Evolutionary conservation across 768 basidiomycete genomes (phyloP).

Genomic region (Agaricus subrufescens): DNA sequence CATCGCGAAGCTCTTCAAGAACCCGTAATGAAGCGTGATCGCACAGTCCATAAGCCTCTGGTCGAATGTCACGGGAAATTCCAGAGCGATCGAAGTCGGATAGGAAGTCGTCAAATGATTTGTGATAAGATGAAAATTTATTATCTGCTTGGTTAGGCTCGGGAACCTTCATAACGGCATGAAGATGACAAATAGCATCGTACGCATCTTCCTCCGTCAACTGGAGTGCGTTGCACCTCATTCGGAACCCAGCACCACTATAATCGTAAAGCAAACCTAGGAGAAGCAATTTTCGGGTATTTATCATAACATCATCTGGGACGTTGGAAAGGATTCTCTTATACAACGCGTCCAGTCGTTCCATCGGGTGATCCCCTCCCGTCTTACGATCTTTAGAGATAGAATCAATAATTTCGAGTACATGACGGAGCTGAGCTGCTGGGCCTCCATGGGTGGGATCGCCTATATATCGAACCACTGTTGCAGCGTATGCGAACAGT

Average conservation of each 20-base stretch:
- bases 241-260: no score
- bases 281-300: neutral
- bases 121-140: neutral
- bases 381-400: no score
- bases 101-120: neutral
- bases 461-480: slow-evolving; percentile 18
- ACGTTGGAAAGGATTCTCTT: neutral
- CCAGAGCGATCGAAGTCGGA: neutral
- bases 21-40: no score
- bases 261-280: no score
- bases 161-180: neutral
- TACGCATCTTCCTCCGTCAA: neutral
- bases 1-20: no score
- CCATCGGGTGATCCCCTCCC: neutral
- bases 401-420: neutral
- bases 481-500: slow-evolving; percentile 21
- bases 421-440: neutral
- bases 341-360: neutral
- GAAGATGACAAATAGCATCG: neutral
- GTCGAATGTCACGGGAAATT: neutral
- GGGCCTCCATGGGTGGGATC: slow-evolving; percentile 1
- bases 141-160: neutral
- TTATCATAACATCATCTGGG: neutral
- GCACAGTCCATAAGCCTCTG: no score
- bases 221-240: neutral